Evolutionary conservation across 106 monocot genomes (phyloP), one percentile per base, ranked within the genome.

Genomic region (Dendrobium chrysotoxum): DNA sequence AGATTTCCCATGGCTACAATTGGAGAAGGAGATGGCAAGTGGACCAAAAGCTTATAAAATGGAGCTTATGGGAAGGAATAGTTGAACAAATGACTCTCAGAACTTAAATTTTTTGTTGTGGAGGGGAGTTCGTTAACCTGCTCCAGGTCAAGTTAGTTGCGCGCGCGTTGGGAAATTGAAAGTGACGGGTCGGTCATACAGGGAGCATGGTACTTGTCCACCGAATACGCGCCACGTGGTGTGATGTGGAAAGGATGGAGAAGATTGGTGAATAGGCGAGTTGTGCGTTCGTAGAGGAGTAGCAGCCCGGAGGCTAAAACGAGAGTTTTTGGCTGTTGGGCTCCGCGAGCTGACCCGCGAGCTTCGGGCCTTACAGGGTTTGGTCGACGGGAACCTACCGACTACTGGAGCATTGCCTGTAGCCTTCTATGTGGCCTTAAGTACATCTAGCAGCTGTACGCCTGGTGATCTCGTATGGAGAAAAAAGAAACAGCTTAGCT

Each of bases 1-100:
- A 47, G 5, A 28, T 53, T 77, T 5, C 76, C 76, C 76, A 77
- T 77, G 74, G 21, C 74, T 25, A n/a, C 61, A n/a, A 61, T 5
- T 8, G 21, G 28, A 4, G 31, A 21, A 15, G 70, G 70, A 28
- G 13, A 25, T 26, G 21, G 64, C 64, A 65, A 23, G 64, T 26
- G n/a, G 64, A 65, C 4, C n/a, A 65, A 50, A 50, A 13, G 13
- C 15, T 50, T 50, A 44, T 44, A 44, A 44, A 44, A 9, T 44
- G 66, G 4, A 67, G 66, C 28, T 28, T 28, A 23, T 28, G 18
- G 18, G 7, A n/a, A 7, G 26, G 66, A 66, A 28, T 7, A 28
- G 66, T 28, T 66, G 66, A 25, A 66, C 5, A 66, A 44, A 44
- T 7, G 9, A 44, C 13, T 35, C 23, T 64, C 64, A 64, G 35